phyloP scores from a whole-genome alignment of 2,329 filamentous ascomycete genomes.

The Mycosphaerella sp. region DNA sequence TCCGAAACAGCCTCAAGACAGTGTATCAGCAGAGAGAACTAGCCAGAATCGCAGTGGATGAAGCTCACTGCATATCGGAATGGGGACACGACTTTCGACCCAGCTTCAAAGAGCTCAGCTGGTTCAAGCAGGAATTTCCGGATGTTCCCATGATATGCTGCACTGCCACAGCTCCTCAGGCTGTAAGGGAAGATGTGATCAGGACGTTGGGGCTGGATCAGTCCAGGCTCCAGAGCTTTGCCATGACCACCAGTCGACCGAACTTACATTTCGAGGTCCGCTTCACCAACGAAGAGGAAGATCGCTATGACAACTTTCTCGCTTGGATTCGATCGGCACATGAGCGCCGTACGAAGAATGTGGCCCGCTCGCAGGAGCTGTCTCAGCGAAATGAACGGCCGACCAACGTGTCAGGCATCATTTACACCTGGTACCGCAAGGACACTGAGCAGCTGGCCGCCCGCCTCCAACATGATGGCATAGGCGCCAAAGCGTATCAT shows the following conservation, averaged over 20 bases:
- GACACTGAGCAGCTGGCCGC: constrained; percentile 67
- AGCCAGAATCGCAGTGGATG: constrained; percentile 82
- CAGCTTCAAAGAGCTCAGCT: constrained; percentile 78
- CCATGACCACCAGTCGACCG: constrained; percentile 73
- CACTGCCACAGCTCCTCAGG: constrained; percentile 80
- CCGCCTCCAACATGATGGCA: constrained; percentile 58
- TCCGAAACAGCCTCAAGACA: constrained; percentile 65
- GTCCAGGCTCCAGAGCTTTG: constrained; percentile 62
- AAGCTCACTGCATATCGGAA: constrained; percentile 95
- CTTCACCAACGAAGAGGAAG: constrained; percentile 69
- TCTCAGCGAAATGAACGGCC: constrained; percentile 44
- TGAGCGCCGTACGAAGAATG: constrained; percentile 55
- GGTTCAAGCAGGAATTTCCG: constrained; percentile 76
- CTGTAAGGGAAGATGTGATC: constrained; percentile 77
- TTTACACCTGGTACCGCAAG: constrained; percentile 68
- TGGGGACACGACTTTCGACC: constrained; percentile 98
- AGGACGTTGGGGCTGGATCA: constrained; percentile 62
- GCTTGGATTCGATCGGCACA: constrained; percentile 70
- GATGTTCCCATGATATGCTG: constrained; percentile 86
- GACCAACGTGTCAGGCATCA: constrained; percentile 66
- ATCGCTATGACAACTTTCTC: constrained; percentile 68
- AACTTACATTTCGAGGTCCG: constrained; percentile 90
- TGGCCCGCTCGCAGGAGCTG: constrained; percentile 54
- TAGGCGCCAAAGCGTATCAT: constrained; percentile 69
- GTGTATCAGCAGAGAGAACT: constrained; percentile 77